phyloP scores from a whole-genome alignment of 495 filamentous ascomycete species.

The Immersiella caudata region DNA sequence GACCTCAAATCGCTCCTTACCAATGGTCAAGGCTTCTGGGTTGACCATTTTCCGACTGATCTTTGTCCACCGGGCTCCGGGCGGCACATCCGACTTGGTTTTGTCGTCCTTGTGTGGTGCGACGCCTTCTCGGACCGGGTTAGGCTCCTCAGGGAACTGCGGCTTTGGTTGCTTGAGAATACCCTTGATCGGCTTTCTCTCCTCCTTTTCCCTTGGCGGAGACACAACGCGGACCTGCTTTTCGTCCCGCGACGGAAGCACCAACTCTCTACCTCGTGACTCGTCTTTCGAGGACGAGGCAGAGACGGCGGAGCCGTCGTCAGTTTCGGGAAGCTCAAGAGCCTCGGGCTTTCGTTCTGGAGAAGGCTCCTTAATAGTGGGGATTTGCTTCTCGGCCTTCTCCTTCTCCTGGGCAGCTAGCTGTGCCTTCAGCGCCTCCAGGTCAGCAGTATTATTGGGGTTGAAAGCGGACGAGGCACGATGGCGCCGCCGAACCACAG shows the following conservation, averaged over 20 bases:
- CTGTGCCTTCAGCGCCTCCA: constrained; percentile 53
- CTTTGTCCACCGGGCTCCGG: constrained; percentile 85
- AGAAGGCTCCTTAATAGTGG: constrained; percentile 33
- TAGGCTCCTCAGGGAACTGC: constrained; percentile 78
- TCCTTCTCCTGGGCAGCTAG: constrained; percentile 40
- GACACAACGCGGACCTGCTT: constrained; percentile 58
- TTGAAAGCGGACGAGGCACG: constrained; percentile 49
- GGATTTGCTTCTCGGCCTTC: constrained; percentile 27
- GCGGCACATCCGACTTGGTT: constrained; percentile 69
- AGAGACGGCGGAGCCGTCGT: constrained; percentile 30
- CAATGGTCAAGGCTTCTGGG: constrained; percentile 73
- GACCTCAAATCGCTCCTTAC: constrained; percentile 80
- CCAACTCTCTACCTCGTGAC: constrained; percentile 44
- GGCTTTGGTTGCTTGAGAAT: constrained; percentile 70
- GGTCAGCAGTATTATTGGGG: constrained; percentile 51
- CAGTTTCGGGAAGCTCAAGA: constrained; percentile 24
- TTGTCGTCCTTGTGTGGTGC: constrained; percentile 84
- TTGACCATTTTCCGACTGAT: constrained; percentile 82
- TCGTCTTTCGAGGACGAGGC: constrained; percentile 37
- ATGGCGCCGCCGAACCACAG: constrained; percentile 36
- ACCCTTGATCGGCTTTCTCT: constrained; percentile 43
- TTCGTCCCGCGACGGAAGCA: constrained; percentile 34
- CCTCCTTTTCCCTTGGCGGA: constrained; percentile 54
- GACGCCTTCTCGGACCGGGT: constrained; percentile 83
- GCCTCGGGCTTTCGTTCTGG: constrained; percentile 32